Base-by-base conservation (phyloP, 2,329 filamentous ascomycete genomes). In the Cadophora malorum region DNA sequence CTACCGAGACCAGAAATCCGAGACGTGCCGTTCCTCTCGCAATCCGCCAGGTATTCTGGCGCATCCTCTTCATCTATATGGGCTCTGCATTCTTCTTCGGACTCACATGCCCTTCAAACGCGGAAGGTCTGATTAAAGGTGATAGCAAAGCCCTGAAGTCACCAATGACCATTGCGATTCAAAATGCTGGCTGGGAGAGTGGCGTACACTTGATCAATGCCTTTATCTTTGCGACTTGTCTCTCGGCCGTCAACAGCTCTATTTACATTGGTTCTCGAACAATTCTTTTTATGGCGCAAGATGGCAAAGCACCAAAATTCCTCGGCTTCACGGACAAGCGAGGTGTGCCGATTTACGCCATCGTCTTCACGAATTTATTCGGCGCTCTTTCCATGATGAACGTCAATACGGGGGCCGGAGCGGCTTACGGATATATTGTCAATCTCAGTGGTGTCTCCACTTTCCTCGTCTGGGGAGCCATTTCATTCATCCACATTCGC, bases 1-100 rank as follows among this genome's bases (percentile, higher is more conserved):
- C 84, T 7, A 84, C 83, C 52, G 85, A 87, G 71, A 85, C 83
- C 14, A 79, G 82, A 21, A 84, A 85, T 69, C 83, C 83, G 0
- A 74, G 77, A 25, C 78, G 78, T 38, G 82, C 81, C 5, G 81
- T 84, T 1, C 83, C 83, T 0, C 74, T 78, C 16, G 94, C 94
- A 8, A 89, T 96, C 75, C 96, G 95, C 80, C 93, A 96, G 78
- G 93, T 97, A 21, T 97, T 97, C 79, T 97, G 94, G 94, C 90
- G 94, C 75, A 96, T 97, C 75, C 88, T 90, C 4, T 84, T 96
- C n/a, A 69, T 97, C 81, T 97, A 97, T 81, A 85, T 97, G 81
- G 90, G 90, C 45, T 86, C 85, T 9, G 90, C 90, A 38, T 87
- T 93, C 76, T 92, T 93, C 80, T 92, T 91, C 68, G 90, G 91